Evolutionary conservation across 1,139 yeast genomes (phyloP).

Genomic region (Sugiyamaella grinbergsii): DNA sequence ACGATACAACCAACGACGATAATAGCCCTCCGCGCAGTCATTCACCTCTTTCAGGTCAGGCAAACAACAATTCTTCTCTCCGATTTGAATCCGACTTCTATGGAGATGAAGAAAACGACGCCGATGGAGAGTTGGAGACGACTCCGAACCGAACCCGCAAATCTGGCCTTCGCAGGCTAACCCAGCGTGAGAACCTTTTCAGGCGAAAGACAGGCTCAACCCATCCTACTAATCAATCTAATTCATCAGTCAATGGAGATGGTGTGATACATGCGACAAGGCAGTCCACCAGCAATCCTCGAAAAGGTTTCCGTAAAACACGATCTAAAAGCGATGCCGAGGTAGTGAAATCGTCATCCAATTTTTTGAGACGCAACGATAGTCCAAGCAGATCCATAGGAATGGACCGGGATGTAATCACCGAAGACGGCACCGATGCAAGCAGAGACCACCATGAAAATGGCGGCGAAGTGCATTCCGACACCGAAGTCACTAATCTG

Average conservation of each 20-base stretch:
- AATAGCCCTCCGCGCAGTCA: background rate
- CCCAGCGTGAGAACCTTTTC: constrained; percentile 13
- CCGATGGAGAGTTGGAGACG: constrained; percentile 9
- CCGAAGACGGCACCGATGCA: too few relatives aligned
- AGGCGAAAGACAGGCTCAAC: background rate
- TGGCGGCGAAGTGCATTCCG: constrained; percentile 26
- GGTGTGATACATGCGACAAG: background rate
- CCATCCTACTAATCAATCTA: background rate
- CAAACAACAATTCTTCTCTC: background rate
- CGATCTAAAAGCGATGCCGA: constrained; percentile 34
- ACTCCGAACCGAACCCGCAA: background rate
- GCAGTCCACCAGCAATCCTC: constrained; percentile 2
- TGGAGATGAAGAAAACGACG: constrained; percentile 6
- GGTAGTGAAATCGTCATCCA: constrained; percentile 22
- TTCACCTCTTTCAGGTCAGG: background rate
- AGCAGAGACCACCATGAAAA: background rate
- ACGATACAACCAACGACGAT: background rate
- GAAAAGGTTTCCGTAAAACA: constrained; percentile 25
- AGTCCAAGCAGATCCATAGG: constrained; percentile 17
- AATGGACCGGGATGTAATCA: constrained; percentile 1
- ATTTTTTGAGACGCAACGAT: constrained; percentile 10
- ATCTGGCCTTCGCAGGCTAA: constrained; percentile 2
- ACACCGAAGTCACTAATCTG: constrained; percentile 22
- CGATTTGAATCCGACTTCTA: background rate
- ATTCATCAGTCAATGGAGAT: background rate